Base-by-base conservation (phyloP, 2,329 filamentous ascomycete species). In the Drechslerella stenobrocha region DNA sequence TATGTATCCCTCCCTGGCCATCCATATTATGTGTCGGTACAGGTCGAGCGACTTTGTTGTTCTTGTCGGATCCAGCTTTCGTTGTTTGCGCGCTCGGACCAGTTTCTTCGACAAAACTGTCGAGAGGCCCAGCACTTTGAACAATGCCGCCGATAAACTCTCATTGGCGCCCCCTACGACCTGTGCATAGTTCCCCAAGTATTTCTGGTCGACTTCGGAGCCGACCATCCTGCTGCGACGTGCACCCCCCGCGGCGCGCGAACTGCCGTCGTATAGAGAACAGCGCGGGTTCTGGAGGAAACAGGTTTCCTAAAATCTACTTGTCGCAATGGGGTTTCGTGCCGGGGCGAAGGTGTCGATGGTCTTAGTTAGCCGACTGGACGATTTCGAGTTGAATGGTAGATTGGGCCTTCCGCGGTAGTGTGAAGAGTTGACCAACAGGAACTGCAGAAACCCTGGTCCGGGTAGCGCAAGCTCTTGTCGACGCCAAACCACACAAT, bases 171-270 rank as follows among this genome's bases (percentile, higher is more conserved):
- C 79, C 75, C 87, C 85, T 72, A 90, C 90, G 69, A 85, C 82
- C 77, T 86, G 88, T 76, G 93, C 92, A 75, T 96, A 86, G 75
- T 85, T 87, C 78, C 90, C 90, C 74, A 98, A 82, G 78, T 95
- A 96, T 79, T 97, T 98, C 79, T 96, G 91, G 77, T 98, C 93
- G 70, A 97, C 90, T 78, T 96, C 90, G 69, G 90, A 93, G 75
- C 91, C 93, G 79, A 93, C 93, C 93, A 97, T 98, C 24, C 52
- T 67, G 63, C 50, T 51, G 35, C 55, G 45, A 40, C 61, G 53
- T 53, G 20, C 50, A 40, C 55, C 37, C 63, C 63, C 63, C 61
- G 48, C 60, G 47, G 61, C 55, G 61, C 50, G 48, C 52, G 42
- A 50, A 53, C 44, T 15, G 47, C 44, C 40, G 47, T 52, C 37